These are phyloP conservation scores for Marsdenia floribunda DNA, from an alignment of 257 asterid species.

Conservation along the genomic window DNA sequence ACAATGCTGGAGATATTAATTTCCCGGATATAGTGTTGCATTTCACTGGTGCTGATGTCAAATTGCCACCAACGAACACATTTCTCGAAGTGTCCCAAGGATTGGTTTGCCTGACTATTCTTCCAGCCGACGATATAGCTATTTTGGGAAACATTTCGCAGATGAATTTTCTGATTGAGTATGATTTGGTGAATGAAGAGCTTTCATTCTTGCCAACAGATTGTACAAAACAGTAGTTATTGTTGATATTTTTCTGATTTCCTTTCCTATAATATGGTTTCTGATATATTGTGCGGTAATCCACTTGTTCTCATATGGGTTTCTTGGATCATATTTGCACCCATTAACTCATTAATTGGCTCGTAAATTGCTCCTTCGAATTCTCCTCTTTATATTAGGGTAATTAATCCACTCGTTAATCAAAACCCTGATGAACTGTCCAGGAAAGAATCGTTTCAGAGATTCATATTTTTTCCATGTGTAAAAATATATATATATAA, in stretches of 20 bases:
- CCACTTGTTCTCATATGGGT: no score
- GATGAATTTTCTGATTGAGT: slow-evolving; percentile 39
- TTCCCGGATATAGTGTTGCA: slow-evolving; percentile 34
- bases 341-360: no score
- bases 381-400: no score
- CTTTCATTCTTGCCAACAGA: slow-evolving; percentile 36
- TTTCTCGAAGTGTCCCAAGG: slow-evolving; percentile 39
- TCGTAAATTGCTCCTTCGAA: no score
- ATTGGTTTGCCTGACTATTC: slow-evolving; percentile 31
- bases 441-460: no score
- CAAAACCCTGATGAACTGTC: no score
- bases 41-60: slow-evolving; percentile 45
- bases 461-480: no score
- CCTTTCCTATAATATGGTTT: background rate
- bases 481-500: no score
- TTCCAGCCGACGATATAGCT: slow-evolving; percentile 23
- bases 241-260: no score
- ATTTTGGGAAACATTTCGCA: slow-evolving; percentile 50
- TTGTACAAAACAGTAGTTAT: slow-evolving; percentile 31
- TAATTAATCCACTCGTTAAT: no score
- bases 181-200: slow-evolving; percentile 35
- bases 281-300: background rate
- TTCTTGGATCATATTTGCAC: no score
- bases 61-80: slow-evolving; percentile 19
- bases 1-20: background rate